Conservation (phyloP, 2,329 filamentous ascomycete genomes). For the Septoria petroselini region DNA sequence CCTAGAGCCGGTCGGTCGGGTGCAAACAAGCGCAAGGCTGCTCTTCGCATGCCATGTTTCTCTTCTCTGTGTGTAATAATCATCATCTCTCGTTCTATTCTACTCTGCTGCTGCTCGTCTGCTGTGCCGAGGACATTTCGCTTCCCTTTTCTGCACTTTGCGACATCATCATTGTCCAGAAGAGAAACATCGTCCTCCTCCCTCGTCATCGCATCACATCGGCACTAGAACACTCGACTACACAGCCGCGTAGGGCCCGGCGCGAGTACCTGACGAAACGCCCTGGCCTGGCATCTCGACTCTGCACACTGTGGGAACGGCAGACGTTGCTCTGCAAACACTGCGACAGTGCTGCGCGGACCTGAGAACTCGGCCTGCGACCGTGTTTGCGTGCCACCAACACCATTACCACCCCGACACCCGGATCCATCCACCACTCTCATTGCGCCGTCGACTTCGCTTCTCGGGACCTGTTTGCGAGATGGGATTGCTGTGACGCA, state of each 20-base stretch:
- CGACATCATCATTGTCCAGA: slow-evolving; percentile 3
- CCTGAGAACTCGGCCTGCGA: neutral
- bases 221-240: no score
- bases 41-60: neutral
- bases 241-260: no score
- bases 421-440: neutral
- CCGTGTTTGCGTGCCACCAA: neutral
- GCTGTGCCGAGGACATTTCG: no score
- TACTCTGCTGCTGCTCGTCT: neutral
- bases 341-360: neutral
- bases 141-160: slow-evolving; percentile 5
- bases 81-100: slow-evolving; percentile 1
- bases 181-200: neutral
- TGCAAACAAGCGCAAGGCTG: neutral
- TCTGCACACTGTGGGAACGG: slow-evolving; percentile 9
- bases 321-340: slow-evolving; percentile 6
- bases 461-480: slow-evolving; percentile 2
- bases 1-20: neutral
- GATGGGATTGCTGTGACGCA: slow-evolving; percentile 12
- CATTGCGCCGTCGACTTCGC: neutral
- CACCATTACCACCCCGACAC: neutral
- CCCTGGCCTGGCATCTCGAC: slow-evolving; percentile 3
- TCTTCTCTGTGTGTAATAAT: neutral
- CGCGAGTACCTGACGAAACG: no score
- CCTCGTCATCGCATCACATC: slow-evolving; percentile 7